Evolutionary conservation across 345 rosid species (phyloP).

Genomic region (Euclidium syriacum): DNA sequence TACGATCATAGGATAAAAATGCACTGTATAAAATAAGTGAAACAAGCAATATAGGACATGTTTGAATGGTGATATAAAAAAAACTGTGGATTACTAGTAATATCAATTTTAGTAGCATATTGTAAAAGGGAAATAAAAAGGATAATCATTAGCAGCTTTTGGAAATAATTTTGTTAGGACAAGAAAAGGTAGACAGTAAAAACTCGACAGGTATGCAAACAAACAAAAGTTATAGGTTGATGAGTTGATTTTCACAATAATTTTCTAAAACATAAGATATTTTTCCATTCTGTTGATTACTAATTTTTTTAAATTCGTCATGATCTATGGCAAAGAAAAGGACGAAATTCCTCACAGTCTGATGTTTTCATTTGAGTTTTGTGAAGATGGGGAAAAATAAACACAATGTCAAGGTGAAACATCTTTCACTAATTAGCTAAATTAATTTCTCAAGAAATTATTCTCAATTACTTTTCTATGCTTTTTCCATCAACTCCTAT

Average conservation of each 20-base stretch:
- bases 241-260: background rate
- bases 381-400: slow-evolving; percentile 5
- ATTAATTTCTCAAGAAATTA: background rate
- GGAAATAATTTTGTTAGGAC: background rate
- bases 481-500: slow-evolving; percentile 20
- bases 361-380: slow-evolving; percentile 10
- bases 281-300: background rate
- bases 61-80: no score
- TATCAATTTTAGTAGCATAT: background rate
- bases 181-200: slow-evolving; percentile 5
- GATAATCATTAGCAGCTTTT: slow-evolving; percentile 11
- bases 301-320: slow-evolving; percentile 9
- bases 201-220: slow-evolving; percentile 18
- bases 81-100: no score
- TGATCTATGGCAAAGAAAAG: slow-evolving; percentile 12
- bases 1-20: no score
- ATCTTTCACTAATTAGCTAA: slow-evolving; percentile 11
- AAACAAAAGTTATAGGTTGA: background rate
- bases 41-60: no score
- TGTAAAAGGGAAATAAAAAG: background rate
- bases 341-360: background rate
- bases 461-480: background rate
- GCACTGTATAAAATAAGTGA: no score
- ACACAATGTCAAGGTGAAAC: slow-evolving; percentile 27
- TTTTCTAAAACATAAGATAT: slow-evolving; percentile 15